A percentile compares a stretch with the other conserved stretches of the same genome.
These are phyloP conservation scores for Atkinsonella hypoxylon DNA, from an alignment of 2,329 filamentous ascomycete genomes.

Conservation along the genomic window DNA sequence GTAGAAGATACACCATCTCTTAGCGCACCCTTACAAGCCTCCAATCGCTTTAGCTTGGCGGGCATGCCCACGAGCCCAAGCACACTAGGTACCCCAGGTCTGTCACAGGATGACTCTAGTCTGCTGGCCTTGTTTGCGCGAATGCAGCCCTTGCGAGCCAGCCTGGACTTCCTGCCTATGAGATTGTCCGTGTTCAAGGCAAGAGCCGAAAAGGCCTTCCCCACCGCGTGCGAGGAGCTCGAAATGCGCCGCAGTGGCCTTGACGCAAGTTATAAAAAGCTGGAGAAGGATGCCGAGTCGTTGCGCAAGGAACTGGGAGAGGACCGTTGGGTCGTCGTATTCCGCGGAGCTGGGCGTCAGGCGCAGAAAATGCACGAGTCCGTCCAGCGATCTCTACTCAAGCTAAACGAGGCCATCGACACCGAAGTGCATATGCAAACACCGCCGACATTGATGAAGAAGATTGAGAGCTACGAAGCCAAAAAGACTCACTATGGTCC, in stretches of 20 bases:
- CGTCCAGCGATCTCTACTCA: slow-evolving; percentile 73
- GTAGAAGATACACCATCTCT: slow-evolving; percentile 69
- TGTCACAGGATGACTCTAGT: slow-evolving; percentile 71
- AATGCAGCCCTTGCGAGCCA: slow-evolving; percentile 88
- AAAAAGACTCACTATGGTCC: slow-evolving; percentile 92
- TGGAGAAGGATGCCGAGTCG: slow-evolving; percentile 83
- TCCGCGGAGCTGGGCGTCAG: slow-evolving; percentile 81
- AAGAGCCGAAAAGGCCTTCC: slow-evolving; percentile 67
- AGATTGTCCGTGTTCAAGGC: slow-evolving; percentile 74
- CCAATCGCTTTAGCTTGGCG: slow-evolving; percentile 58
- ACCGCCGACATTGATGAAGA: slow-evolving; percentile 59
- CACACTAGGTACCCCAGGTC: slow-evolving; percentile 42
- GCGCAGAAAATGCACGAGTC: slow-evolving; percentile 96
- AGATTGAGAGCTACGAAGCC: slow-evolving; percentile 84
- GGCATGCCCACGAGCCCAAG: slow-evolving; percentile 50
- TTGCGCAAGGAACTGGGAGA: slow-evolving; percentile 84
- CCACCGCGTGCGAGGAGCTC: slow-evolving; percentile 81
- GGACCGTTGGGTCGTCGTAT: slow-evolving; percentile 92
- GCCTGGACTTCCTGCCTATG: slow-evolving; percentile 93
- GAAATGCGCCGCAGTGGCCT: slow-evolving; percentile 62
- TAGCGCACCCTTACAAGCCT: slow-evolving; percentile 37
- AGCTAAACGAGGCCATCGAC: slow-evolving; percentile 71
- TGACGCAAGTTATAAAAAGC: slow-evolving; percentile 75
- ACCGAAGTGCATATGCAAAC: slow-evolving; percentile 62
- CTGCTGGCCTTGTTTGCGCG: slow-evolving; percentile 83